These are phyloP conservation scores for Aspergillus udagawae DNA, from an alignment of 2,329 filamentous ascomycete species.

Conservation along the genomic window DNA sequence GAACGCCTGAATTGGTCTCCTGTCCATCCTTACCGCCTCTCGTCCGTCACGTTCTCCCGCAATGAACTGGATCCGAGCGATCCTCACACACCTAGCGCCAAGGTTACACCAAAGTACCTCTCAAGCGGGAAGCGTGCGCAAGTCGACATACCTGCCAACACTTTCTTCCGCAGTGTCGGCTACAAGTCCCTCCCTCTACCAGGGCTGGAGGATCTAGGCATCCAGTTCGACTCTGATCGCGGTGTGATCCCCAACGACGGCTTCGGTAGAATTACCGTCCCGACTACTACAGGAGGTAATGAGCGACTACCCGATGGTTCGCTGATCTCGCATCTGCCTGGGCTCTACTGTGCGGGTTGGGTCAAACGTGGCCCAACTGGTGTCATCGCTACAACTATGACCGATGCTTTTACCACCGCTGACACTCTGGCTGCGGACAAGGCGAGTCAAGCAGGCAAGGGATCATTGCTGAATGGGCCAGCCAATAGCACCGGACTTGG, in stretches of 20 bases:
- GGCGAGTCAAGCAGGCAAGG: constrained; percentile 33
- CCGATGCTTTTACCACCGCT: constrained; percentile 84
- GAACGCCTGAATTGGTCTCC: constrained; percentile 58
- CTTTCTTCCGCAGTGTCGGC: constrained; percentile 91
- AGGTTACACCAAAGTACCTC: constrained; percentile 43
- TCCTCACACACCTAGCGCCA: constrained; percentile 49
- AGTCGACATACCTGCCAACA: constrained; percentile 56
- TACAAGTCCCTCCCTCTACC: constrained; percentile 78
- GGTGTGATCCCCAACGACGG: constrained; percentile 83
- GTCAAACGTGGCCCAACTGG: constrained; percentile 92
- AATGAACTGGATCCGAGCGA: constrained; percentile 50
- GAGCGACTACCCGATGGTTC: constrained; percentile 31
- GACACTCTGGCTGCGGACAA: constrained; percentile 82
- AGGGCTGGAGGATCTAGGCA: constrained; percentile 67
- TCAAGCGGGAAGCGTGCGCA: constrained; percentile 47
- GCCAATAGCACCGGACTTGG: constrained; percentile 50
- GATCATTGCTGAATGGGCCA: constrained; percentile 46
- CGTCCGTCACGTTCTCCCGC: constrained; percentile 61
- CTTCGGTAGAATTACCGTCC: constrained; percentile 63
- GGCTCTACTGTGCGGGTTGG: constrained; percentile 93
- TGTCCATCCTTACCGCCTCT: constrained; percentile 49
- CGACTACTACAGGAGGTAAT: constrained; percentile 19
- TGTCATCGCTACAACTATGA: constrained; percentile 94
- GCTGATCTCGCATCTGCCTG: constrained; percentile 54
- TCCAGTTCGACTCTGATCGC: constrained; percentile 69